Percentiles rank a stretch among this genome's conserved stretches.
These are phyloP conservation scores for Heritiera littoralis DNA, from an alignment of 345 rosid genomes.

Conservation along the genomic window DNA sequence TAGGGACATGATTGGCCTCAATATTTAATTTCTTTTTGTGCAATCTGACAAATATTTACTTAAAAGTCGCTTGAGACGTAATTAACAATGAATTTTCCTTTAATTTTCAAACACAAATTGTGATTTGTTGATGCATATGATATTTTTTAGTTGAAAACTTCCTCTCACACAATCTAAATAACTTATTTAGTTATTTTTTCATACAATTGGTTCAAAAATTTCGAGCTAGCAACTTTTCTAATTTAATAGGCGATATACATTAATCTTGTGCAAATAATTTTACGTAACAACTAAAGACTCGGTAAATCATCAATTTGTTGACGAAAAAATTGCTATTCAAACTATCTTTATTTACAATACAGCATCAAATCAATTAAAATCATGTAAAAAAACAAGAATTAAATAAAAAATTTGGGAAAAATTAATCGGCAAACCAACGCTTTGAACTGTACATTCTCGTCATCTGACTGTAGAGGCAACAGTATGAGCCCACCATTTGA, in stretches of 20 bases:
- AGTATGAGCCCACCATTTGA: slow-evolving; percentile 75
- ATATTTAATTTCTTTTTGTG: neutral
- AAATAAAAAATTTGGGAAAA: neutral
- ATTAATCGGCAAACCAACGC: slow-evolving; percentile 39
- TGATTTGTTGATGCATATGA: neutral
- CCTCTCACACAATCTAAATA: neutral
- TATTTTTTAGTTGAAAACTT: neutral
- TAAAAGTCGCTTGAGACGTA: neutral
- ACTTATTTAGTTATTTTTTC: neutral
- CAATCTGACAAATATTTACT: neutral
- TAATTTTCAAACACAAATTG: neutral
- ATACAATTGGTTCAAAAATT: neutral
- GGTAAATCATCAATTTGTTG: neutral
- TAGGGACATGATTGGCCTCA: neutral
- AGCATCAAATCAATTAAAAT: neutral
- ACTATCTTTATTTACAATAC: slow-evolving; percentile 9
- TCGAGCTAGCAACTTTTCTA: neutral
- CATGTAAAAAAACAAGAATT: neutral
- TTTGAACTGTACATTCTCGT: slow-evolving; percentile 16
- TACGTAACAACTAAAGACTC: neutral
- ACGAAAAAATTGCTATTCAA: neutral
- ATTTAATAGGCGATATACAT: neutral
- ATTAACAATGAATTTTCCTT: neutral
- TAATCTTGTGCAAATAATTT: neutral
- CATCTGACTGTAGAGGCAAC: slow-evolving; percentile 69